A percentile compares a stretch with the other conserved stretches of the same genome.
Evolutionary conservation across 306 rosid species (phyloP).

Genomic region (Sicyos edulis): DNA sequence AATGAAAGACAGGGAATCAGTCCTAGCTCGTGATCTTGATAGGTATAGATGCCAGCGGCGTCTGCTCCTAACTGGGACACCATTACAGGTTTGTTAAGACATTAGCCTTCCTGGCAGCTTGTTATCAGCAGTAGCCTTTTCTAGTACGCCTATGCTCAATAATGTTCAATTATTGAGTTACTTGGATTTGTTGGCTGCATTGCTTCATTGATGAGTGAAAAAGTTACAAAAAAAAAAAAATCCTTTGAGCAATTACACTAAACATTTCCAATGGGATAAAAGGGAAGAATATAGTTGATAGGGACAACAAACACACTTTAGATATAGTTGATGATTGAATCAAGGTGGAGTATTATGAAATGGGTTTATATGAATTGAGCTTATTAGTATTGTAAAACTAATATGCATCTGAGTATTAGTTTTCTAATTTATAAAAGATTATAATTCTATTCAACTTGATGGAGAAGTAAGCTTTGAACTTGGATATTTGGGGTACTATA

Average conservation of each 20-base stretch:
- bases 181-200: no score
- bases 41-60: conserved; percentile 94
- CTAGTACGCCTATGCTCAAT: background rate
- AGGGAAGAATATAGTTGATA: background rate
- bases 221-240: no score
- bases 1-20: conserved; percentile 98
- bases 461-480: background rate
- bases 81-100: conserved; percentile 61
- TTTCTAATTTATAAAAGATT: conserved; percentile 1
- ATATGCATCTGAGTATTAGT: background rate
- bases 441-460: background rate
- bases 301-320: background rate
- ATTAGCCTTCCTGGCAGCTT: conserved; percentile 16
- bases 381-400: background rate
- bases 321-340: background rate
- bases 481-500: background rate
- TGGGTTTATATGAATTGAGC: background rate
- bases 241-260: no score
- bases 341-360: background rate
- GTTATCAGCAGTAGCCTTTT: conserved; percentile 4
- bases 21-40: conserved; percentile 96
- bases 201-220: no score
- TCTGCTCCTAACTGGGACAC: conserved; percentile 93
- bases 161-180: background rate
- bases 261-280: no score